These are phyloP conservation scores for Kluyveromyces wickerhamii DNA, from an alignment of 805 yeast genomes.

Conservation along the genomic window DNA sequence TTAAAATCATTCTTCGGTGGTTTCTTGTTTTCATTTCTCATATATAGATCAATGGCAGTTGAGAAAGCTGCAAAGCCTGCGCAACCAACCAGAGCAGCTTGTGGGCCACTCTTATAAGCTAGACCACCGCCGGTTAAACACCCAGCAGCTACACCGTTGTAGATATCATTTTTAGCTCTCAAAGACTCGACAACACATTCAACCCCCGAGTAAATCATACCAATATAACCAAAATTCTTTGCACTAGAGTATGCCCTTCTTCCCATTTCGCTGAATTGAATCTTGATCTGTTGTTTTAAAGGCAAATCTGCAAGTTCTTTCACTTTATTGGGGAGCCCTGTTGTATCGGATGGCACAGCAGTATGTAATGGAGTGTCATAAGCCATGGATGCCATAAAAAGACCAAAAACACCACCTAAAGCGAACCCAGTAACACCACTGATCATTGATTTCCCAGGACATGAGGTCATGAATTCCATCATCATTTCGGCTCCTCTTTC, in stretches of 20 bases:
- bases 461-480: conserved; percentile 79
- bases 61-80: conserved; percentile 97
- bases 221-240: conserved; percentile 88
- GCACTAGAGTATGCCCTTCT: conserved; percentile 81
- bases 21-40: conserved; percentile 72
- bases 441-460: conserved; percentile 89
- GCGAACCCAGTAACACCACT: conserved; percentile 93
- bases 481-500: conserved; percentile 80
- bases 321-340: conserved; percentile 24
- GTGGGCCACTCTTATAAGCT: conserved; percentile 89
- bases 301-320: conserved; percentile 74
- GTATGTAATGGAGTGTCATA: conserved; percentile 37
- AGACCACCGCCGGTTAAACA: conserved; percentile 96
- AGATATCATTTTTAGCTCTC: conserved; percentile 86
- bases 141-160: conserved; percentile 89
- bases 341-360: conserved; percentile 18
- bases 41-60: conserved; percentile 75
- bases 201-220: conserved; percentile 84
- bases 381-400: conserved; percentile 72
- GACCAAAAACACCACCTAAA: conserved; percentile 90
- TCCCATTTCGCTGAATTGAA: conserved; percentile 90
- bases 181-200: conserved; percentile 82
- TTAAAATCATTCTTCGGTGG: conserved; percentile 91
- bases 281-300: conserved; percentile 82
- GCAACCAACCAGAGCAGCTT: conserved; percentile 85